Base-by-base conservation (phyloP, 257 asterid genomes). In the Solanum rostratum region DNA sequence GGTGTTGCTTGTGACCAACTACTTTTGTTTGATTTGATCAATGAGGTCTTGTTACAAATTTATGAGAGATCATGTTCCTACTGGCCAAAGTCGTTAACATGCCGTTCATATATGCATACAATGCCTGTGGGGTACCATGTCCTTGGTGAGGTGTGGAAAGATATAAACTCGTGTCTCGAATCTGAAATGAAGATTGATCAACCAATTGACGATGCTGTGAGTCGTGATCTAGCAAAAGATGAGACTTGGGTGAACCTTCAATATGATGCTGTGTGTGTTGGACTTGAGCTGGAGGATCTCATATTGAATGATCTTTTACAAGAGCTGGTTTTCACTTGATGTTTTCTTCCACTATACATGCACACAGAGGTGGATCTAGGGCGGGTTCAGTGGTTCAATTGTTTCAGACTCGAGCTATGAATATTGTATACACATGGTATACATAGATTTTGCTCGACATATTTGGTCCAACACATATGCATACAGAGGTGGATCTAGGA, bases 191-290 rank as follows among this genome's bases (percentile, higher is more conserved):
- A 89, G 49, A 29, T 74, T 50, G 94, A 90, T 66, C 90, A 86
- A 54, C 88, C 88, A 0, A 88, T 90, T 3, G 95, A 94, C 49
- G 93, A 95, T 84, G 89, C 89, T 5, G 94, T 96, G 80, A 87
- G 86, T 39, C 87, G 88, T 54, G 98, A 95, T 88, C 85, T 95
- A 57, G 87, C 80, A 1, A 89, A 83, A 83, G 74, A 53, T 7
- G 89, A 87, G 54, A 92, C 91, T 15, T 95, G 98, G 98, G 92
- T 95, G 98, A 93, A 88, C 86, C 87, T 94, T 14, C 98, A 94
- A 69, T 85, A 89, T 85, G 98, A 94, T 82, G 93, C 90, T 2
- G 98, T 94, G 88, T 90, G 93, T 82, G 92, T 91, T 20, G 95
- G 94, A 53, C 87, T 94, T 62, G 95, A 94, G 84, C 71, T 95